These are phyloP conservation scores for Raffaelea albimanens DNA, from an alignment of 2,329 filamentous ascomycete species.

Conservation along the genomic window DNA sequence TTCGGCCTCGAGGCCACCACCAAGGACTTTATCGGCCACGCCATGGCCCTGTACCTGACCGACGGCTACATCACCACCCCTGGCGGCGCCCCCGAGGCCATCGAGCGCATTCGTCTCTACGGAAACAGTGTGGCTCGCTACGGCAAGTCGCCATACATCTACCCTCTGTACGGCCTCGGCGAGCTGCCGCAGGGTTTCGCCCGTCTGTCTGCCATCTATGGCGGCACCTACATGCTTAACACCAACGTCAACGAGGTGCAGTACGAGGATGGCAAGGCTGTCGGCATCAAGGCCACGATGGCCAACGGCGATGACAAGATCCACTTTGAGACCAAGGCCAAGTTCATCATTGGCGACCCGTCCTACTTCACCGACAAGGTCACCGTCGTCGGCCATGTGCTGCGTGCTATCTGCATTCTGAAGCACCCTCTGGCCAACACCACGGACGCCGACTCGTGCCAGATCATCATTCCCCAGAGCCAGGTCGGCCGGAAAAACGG, in stretches of 20 bases:
- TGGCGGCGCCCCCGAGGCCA: constrained; percentile 71
- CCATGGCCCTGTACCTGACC: constrained; percentile 91
- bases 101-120: constrained; percentile 89
- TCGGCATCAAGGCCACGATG: constrained; percentile 97
- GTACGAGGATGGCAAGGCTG: constrained; percentile 78
- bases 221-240: constrained; percentile 99
- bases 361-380: constrained; percentile 93
- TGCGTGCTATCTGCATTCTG: constrained; percentile 95
- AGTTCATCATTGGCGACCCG: constrained; percentile 91
- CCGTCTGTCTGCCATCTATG: constrained; percentile 94
- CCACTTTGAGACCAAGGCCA: constrained; percentile 93
- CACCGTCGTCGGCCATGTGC: constrained; percentile 76
- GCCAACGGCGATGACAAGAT: constrained; percentile 72
- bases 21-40: constrained; percentile 93
- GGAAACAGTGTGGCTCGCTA: constrained; percentile 96
- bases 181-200: constrained; percentile 97
- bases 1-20: constrained; percentile 85
- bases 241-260: constrained; percentile 83
- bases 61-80: constrained; percentile 72
- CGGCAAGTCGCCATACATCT: constrained; percentile 98
- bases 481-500: constrained; percentile 96
- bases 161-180: constrained; percentile 93
- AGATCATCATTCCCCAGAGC: constrained; percentile 95
- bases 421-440: constrained; percentile 92
- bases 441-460: constrained; percentile 77